Evolutionary conservation across 108 stramenopile genomes (phyloP), one percentile per base, ranked within the genome.

Genomic region (Pseudonitzschia multiseries): DNA sequence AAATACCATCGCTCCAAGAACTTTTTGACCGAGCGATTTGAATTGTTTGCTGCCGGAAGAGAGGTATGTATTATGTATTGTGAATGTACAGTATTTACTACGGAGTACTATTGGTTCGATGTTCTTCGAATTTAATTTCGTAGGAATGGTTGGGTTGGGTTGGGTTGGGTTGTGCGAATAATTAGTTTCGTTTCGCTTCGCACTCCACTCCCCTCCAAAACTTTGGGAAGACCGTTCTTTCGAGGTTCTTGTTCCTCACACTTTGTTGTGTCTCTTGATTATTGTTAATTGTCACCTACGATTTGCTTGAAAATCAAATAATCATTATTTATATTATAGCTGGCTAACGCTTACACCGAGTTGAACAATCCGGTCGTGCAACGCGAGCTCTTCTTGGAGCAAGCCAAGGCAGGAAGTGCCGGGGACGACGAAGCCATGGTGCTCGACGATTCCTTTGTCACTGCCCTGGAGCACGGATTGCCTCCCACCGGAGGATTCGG

Each of bases 291-390:
- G 13, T 59, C 26, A 15, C 0, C 57, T 8, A 15, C 57, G 17
- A 73, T 67, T 51, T 61, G 24, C 33, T 36, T 6, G 6, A 5
- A 6, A 2, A 36, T 36, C 4, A 2, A 36, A 5, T 36, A 2
- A 36, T 36, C 2, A 5, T 5, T 36, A 36, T 36, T 5, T 36
- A 36, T 36, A 36, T 36, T 68, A 22, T 75, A 94, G 97, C 83
- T 99, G 61, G 97, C 96, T 71, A 99, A 99, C 82, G 99, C 99
- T 14, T 99, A 99, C 92, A 99, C 99, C n/a, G 99, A 99, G 88
- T 94, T 99, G 84, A 99, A 99, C 83, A 90, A 98, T 70, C 99
- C 99, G 15, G 84, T 89, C 44, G 93, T 97, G 32, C 99, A 99
- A 82, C 89, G 91, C 79, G 73, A 89, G 69, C 91, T 97, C 26